Percentiles rank a stretch among this genome's conserved stretches.
phyloP scores from a whole-genome alignment of 352 stramenopile genomes.

The Phytophthora macrochlamydospora region DNA sequence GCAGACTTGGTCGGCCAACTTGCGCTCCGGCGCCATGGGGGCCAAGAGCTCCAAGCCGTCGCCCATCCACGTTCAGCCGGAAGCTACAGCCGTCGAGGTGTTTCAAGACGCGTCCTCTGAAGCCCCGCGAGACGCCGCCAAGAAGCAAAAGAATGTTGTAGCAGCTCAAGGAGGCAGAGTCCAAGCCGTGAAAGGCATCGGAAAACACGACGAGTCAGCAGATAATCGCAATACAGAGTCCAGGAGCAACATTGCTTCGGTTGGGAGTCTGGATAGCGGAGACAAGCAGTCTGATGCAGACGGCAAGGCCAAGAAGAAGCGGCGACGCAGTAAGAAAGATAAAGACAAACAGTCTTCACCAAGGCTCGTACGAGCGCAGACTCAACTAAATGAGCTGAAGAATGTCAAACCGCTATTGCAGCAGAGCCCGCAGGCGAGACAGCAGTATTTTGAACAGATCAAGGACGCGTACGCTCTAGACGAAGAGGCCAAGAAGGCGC shows the following conservation, averaged over 20 bases:
- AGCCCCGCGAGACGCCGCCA: slow-evolving; percentile 3
- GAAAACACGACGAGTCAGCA: neutral
- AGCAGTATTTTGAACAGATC: slow-evolving; percentile 59
- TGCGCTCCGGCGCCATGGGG: slow-evolving; percentile 41
- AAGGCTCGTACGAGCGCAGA: slow-evolving; percentile 19
- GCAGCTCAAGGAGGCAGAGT: neutral
- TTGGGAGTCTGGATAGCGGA: slow-evolving; percentile 1
- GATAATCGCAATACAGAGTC: neutral
- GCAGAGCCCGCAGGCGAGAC: slow-evolving; percentile 19
- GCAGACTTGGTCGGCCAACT: no score
- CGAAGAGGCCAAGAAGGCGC: slow-evolving; percentile 36
- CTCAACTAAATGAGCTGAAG: slow-evolving; percentile 49
- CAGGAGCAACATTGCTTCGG: neutral
- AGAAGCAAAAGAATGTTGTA: slow-evolving; percentile 5
- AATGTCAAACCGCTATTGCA: slow-evolving; percentile 26
- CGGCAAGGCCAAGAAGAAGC: slow-evolving; percentile 42
- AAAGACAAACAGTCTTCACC: slow-evolving; percentile 16
- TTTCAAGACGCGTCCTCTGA: slow-evolving; percentile 19
- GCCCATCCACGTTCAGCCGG: slow-evolving; percentile 25
- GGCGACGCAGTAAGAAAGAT: slow-evolving; percentile 40
- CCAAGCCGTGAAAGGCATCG: slow-evolving; percentile 12
- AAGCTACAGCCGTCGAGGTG: slow-evolving; percentile 26
- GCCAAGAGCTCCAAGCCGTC: slow-evolving; percentile 62
- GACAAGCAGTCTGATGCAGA: slow-evolving; percentile 7
- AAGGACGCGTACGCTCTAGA: slow-evolving; percentile 53